A percentile compares a stretch with the other conserved stretches of the same genome.
Conservation (phyloP, 495 filamentous ascomycete genomes). For the Xylaria palmicola region DNA sequence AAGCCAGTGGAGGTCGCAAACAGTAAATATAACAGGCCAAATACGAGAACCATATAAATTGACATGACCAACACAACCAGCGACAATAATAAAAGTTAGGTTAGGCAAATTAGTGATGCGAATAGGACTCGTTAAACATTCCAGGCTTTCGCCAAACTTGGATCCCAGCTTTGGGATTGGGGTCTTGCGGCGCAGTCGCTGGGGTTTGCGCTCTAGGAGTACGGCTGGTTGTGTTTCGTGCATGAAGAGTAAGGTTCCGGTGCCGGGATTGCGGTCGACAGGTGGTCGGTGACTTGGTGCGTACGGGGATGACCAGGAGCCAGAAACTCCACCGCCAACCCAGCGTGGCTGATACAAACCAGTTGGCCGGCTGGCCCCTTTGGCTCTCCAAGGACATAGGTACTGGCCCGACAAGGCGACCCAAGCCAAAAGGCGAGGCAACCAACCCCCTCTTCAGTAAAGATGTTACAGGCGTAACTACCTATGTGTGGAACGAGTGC, state of each 20-base stretch:
- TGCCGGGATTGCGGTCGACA: constrained; percentile 14
- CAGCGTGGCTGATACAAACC: constrained; percentile 49
- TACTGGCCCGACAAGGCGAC: constrained; percentile 50
- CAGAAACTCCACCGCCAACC: constrained; percentile 71
- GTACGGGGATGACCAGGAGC: constrained; percentile 48
- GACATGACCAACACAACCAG: constrained; percentile 66
- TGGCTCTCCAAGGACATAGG: not conserved
- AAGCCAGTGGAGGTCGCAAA: constrained; percentile 64
- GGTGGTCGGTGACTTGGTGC: too few species aligned
- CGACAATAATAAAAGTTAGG: constrained; percentile 51
- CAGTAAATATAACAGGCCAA: constrained; percentile 74
- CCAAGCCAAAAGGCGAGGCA: constrained; percentile 52
- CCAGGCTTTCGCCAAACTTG: constrained; percentile 45
- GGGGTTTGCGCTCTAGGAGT: constrained; percentile 55
- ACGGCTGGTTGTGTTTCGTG: constrained; percentile 63
- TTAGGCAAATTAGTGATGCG: constrained; percentile 47
- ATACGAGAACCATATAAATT: constrained; percentile 69
- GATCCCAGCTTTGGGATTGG: constrained; percentile 39
- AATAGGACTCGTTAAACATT: constrained; percentile 33
- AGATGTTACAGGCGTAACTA: too few species aligned
- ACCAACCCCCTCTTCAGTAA: constrained; percentile 44
- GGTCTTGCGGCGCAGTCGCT: constrained; percentile 42
- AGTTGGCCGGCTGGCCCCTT: not conserved
- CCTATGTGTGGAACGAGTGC: too few species aligned
- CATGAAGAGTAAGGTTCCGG: constrained; percentile 46